These are phyloP conservation scores for Sporisorium graminicola DNA, from an alignment of 1,284 basidiomycete species.

Conservation along the genomic window DNA sequence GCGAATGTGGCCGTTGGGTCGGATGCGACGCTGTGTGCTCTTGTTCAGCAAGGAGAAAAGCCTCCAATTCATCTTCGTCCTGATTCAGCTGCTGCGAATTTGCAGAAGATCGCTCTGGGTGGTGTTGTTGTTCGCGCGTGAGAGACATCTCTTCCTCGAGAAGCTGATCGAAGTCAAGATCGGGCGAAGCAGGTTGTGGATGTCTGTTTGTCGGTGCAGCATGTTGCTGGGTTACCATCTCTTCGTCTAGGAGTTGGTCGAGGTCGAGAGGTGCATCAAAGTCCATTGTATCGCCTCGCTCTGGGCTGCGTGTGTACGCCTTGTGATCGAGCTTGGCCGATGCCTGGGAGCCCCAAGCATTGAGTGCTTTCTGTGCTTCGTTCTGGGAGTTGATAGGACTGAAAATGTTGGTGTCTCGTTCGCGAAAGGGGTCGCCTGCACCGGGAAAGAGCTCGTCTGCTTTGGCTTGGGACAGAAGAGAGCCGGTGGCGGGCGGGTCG, in stretches of 20 bases:
- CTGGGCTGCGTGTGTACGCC: constrained; percentile 4
- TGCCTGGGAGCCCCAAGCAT: constrained; percentile 30
- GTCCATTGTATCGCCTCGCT: constrained; percentile 25
- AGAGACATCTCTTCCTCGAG: constrained; percentile 39
- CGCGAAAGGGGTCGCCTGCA: constrained; percentile 18
- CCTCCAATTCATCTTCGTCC: constrained; percentile 43
- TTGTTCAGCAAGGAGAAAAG: constrained; percentile 32
- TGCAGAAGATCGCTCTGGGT: neutral
- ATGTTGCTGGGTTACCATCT: constrained; percentile 15
- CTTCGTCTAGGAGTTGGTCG: constrained; percentile 44
- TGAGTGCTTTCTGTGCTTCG: constrained; percentile 47
- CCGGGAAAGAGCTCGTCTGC: constrained; percentile 33
- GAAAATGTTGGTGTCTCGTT: constrained; percentile 28
- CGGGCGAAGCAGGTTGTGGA: neutral
- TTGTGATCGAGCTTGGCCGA: constrained; percentile 9
- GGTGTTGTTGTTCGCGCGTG: neutral
- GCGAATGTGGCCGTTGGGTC: constrained; percentile 2
- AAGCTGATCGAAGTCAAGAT: constrained; percentile 41
- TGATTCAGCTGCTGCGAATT: neutral
- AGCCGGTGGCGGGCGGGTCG: constrained; percentile 14
- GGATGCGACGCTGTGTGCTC: constrained; percentile 9
- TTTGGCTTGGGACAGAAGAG: constrained; percentile 20
- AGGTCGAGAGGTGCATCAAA: constrained; percentile 40
- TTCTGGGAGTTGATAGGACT: constrained; percentile 25
- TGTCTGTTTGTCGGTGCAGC: neutral